Conservation (phyloP, 164 flowering plant species). For the Taxillus chinensis region DNA sequence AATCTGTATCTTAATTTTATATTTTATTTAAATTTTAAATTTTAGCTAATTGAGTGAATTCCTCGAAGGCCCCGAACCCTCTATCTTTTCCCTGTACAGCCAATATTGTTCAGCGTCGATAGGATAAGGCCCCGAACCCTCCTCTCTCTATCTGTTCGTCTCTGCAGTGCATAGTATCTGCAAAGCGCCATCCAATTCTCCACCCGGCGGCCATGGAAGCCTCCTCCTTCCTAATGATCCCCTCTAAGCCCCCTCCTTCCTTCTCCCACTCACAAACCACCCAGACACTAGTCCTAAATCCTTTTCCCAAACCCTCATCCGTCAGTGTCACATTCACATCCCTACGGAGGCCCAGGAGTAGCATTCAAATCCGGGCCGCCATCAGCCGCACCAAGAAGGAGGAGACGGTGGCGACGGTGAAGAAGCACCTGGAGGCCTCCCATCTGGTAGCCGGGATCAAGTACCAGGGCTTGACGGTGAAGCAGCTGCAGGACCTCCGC, state of each 20-base stretch:
- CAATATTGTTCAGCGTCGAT: too few relatives aligned
- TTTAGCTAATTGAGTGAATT: too few relatives aligned
- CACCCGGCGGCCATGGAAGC: constrained; percentile 39
- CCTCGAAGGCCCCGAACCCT: too few relatives aligned
- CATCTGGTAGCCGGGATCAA: constrained; percentile 73
- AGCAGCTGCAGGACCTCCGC: constrained; percentile 75
- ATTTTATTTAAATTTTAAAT: too few relatives aligned
- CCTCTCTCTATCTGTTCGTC: too few relatives aligned
- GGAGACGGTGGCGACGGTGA: constrained; percentile 67
- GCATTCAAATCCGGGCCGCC: constrained; percentile 42
- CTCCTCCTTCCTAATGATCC: constrained; percentile 36
- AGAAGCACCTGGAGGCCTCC: constrained; percentile 63
- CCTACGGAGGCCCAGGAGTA: constrained; percentile 5
- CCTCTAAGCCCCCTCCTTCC: constrained; percentile 23
- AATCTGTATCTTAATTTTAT: too few relatives aligned
- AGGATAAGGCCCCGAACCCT: too few relatives aligned
- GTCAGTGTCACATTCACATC: constrained; percentile 3
- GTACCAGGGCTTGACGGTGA: constrained; percentile 82
- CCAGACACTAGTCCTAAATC: constrained; percentile 17
- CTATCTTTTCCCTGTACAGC: too few relatives aligned
- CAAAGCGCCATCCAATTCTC: not conserved
- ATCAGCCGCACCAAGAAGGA: constrained; percentile 80
- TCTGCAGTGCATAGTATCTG: too few relatives aligned
- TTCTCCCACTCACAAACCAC: constrained; percentile 11
- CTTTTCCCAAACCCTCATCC: constrained; percentile 17